Percentiles rank a stretch among this genome's conserved stretches.
Evolutionary conservation across 257 asterid genomes (phyloP).

Genomic region (Thymus quinquecostatus): DNA sequence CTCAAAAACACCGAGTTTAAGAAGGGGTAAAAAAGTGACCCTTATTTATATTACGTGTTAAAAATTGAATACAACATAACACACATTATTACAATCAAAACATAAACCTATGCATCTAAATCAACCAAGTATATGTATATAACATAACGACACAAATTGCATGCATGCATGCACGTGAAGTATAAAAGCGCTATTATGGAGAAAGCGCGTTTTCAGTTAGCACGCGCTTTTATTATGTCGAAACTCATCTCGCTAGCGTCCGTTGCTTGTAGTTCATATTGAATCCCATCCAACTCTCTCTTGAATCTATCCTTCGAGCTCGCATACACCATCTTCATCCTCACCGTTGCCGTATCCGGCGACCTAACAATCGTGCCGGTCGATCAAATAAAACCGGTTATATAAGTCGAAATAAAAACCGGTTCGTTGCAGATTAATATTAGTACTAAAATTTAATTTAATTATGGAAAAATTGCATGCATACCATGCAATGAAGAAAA

Average conservation of each 20-base stretch:
- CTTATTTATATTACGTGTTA: neutral
- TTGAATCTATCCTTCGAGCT: constrained; percentile 89
- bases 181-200: neutral
- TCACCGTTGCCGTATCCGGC: constrained; percentile 72
- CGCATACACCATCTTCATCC: constrained; percentile 92
- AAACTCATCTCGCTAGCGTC: constrained; percentile 94
- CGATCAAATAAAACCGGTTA: neutral
- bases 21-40: constrained; percentile 8
- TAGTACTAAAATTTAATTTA: no score
- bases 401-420: neutral
- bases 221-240: constrained; percentile 75
- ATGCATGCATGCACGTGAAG: neutral
- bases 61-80: constrained; percentile 8
- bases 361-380: constrained; percentile 44
- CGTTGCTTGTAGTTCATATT: constrained; percentile 80
- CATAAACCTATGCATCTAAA: neutral
- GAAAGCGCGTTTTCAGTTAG: constrained; percentile 14
- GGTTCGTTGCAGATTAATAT: no score
- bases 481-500: constrained; percentile 75
- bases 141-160: neutral
- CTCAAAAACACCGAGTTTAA: no score
- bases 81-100: constrained; percentile 24
- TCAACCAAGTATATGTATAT: neutral
- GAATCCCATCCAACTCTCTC: constrained; percentile 86
- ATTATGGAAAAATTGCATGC: no score